Conservation (phyloP, 2,329 filamentous ascomycete species). For the Diplocarpon rosae region DNA sequence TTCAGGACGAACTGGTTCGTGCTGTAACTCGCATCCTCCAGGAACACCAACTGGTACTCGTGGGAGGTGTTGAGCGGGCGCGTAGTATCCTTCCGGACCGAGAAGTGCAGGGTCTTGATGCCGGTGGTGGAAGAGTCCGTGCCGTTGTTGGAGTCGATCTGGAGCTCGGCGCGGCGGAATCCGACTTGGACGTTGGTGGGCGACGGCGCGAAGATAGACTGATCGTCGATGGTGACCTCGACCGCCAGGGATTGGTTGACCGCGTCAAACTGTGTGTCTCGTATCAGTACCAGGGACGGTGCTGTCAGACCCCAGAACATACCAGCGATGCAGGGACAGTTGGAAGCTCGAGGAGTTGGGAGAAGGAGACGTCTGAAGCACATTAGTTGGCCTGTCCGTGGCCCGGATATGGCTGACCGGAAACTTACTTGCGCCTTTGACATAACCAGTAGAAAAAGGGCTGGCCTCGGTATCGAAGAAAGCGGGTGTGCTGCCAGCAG, state of each 20-base stretch:
- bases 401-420: neutral
- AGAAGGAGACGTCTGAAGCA: conserved; percentile 35
- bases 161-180: conserved; percentile 49
- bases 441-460: conserved; percentile 40
- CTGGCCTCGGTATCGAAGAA: conserved; percentile 33
- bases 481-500: conserved; percentile 28
- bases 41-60: conserved; percentile 47
- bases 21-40: conserved; percentile 36
- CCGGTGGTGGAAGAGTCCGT: conserved; percentile 41
- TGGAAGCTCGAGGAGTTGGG: conserved; percentile 39
- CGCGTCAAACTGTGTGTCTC: conserved; percentile 13
- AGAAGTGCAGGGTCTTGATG: conserved; percentile 52
- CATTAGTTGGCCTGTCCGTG: conserved; percentile 1
- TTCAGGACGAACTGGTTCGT: conserved; percentile 44
- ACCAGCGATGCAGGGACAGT: conserved; percentile 31
- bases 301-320: conserved; percentile 10
- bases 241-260: conserved; percentile 6
- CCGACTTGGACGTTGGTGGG: conserved; percentile 40
- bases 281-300: neutral
- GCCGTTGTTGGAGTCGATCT: conserved; percentile 38
- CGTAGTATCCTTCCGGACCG: conserved; percentile 39
- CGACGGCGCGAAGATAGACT: conserved; percentile 46
- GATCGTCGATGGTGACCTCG: conserved; percentile 30
- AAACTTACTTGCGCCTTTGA: conserved; percentile 36
- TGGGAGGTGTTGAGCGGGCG: conserved; percentile 46